These are phyloP conservation scores for Aspergillus alliaceus DNA, from an alignment of 2,329 filamentous ascomycete genomes.

Conservation along the genomic window DNA sequence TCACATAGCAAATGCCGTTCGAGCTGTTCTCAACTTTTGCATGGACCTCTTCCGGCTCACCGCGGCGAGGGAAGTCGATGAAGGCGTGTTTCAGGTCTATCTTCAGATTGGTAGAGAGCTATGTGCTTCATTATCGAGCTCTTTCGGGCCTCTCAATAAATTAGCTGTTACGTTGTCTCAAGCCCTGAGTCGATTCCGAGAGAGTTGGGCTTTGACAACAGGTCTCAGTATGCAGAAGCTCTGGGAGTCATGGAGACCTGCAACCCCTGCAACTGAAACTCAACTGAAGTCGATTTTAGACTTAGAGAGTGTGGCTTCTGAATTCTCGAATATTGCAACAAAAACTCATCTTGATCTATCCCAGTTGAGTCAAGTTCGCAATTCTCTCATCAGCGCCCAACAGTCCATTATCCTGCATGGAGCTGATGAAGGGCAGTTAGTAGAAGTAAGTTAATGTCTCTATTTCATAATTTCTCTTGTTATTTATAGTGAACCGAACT, in stretches of 20 bases:
- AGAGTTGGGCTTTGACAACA: slow-evolving; percentile 70
- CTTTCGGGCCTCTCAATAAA: slow-evolving; percentile 24
- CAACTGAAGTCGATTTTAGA: slow-evolving; percentile 37
- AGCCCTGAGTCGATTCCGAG: slow-evolving; percentile 59
- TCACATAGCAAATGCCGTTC: slow-evolving; percentile 26
- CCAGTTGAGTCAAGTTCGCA: slow-evolving; percentile 36
- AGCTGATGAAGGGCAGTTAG: slow-evolving; percentile 36
- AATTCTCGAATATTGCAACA: slow-evolving; percentile 38
- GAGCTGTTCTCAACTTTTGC: slow-evolving; percentile 45
- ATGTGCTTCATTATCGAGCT: slow-evolving; percentile 33
- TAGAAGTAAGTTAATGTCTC: slow-evolving; percentile 26
- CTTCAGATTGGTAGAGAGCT: slow-evolving; percentile 43
- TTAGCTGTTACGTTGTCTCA: slow-evolving; percentile 29
- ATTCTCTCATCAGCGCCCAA: slow-evolving; percentile 41
- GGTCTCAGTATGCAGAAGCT: slow-evolving; percentile 78
- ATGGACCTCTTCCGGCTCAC: slow-evolving; percentile 50
- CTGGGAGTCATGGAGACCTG: slow-evolving; percentile 72
- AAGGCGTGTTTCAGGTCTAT: slow-evolving; percentile 56
- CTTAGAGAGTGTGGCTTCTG: slow-evolving; percentile 35
- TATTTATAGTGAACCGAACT: neutral
- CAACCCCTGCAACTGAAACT: slow-evolving; percentile 42
- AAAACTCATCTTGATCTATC: slow-evolving; percentile 37
- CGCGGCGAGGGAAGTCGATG: slow-evolving; percentile 46
- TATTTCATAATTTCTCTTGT: neutral
- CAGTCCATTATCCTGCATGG: slow-evolving; percentile 35